Evolutionary conservation across 495 filamentous ascomycete species (phyloP), one percentile per base, ranked within the genome.

Genomic region (Penicillium mononematosum): DNA sequence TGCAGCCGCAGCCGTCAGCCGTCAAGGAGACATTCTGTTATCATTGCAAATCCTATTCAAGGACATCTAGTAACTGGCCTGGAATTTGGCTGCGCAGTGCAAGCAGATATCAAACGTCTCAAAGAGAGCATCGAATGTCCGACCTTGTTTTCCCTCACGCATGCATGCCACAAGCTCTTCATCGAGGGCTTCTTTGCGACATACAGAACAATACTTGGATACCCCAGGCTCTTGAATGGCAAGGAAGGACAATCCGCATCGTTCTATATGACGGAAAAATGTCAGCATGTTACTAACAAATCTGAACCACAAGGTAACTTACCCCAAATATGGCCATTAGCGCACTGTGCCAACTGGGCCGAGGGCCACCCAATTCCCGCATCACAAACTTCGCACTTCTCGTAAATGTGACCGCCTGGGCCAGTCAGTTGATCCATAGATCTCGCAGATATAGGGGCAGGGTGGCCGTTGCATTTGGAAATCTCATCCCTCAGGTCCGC

Each of bases 61-160:
- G 29, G 16, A 45, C 6, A 12, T 10, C 42, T 64, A 64, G 39
- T 61, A 42, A 38, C 31, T 55, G 25, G 59, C 22, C 19, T 66
- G 64, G 51, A 79, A 85, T 56, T 84, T 84, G 20, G 76, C 78
- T 9, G 70, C 67, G 56, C 83, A 85, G 53, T 80, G 83, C 29
- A 81, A 66, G 60, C 83, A 85, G 5, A 71, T 73, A 67, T 85
- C 81, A 38, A 81, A 83, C 0, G 68, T 66, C 24, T 73, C 66
- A 45, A 78, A 78, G 6, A 84, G 59, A 17, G 59, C 49, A 14
- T 56, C 64, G 42, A 60, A 71, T 17, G 57, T 48, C 3, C 36
- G 45, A 20, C 68, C 58, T 10, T 70, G 43, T 4, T 62, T 63
- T n/a, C 47, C 49, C 22, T 55, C 64, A 11, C 56, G 53, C 7